These are phyloP conservation scores for Clonostachys solani DNA, from an alignment of 2,329 filamentous ascomycete species.

Conservation along the genomic window DNA sequence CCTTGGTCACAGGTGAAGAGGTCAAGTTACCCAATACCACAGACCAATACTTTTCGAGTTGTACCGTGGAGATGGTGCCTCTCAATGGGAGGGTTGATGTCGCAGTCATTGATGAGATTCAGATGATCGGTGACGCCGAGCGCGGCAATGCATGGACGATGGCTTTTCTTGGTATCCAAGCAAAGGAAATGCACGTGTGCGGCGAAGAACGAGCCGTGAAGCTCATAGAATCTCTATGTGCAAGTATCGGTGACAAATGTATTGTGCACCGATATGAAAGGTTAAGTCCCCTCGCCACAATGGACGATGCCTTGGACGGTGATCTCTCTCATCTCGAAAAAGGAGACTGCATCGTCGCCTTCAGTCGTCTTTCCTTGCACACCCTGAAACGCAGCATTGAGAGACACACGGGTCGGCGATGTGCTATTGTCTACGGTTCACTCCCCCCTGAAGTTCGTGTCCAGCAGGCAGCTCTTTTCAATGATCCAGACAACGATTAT, in stretches of 20 bases:
- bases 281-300: constrained; percentile 71
- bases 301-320: constrained; percentile 57
- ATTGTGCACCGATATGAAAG: constrained; percentile 80
- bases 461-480: constrained; percentile 88
- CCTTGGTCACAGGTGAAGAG: constrained; percentile 89
- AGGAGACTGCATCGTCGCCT: constrained; percentile 86
- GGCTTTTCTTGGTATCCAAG: constrained; percentile 81
- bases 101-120: constrained; percentile 96
- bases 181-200: constrained; percentile 87
- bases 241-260: constrained; percentile 75
- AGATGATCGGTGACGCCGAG: constrained; percentile 81
- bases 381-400: constrained; percentile 76
- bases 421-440: constrained; percentile 89
- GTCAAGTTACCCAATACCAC: constrained; percentile 61
- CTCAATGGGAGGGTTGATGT: constrained; percentile 65
- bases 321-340: constrained; percentile 68
- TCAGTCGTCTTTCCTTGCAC: constrained; percentile 80
- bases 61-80: constrained; percentile 86
- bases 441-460: constrained; percentile 90
- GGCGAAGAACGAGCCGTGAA: constrained; percentile 82
- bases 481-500: constrained; percentile 92
- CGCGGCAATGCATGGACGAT: constrained; percentile 95
- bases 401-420: constrained; percentile 67
- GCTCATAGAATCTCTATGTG: constrained; percentile 73
- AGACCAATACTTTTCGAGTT: constrained; percentile 65